Conservation (phyloP, 139 green algal species). For the Chlorella ohadii region DNA sequence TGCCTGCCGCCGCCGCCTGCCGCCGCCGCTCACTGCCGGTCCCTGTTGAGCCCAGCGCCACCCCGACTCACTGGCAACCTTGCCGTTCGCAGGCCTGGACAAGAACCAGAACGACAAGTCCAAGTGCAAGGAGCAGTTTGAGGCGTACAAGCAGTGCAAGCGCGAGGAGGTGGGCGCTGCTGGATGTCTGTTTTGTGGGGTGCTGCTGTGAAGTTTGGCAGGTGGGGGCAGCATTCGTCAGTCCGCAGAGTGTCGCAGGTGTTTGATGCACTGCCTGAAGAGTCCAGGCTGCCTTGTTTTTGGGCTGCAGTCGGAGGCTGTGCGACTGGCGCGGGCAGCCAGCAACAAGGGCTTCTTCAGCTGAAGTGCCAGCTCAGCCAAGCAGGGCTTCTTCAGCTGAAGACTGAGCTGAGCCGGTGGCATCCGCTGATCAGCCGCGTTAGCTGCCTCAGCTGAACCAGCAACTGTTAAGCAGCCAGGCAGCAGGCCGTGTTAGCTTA, state of each 20-base stretch:
- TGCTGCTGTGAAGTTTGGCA: too few relatives aligned
- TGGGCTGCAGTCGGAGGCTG: slow-evolving; percentile 14
- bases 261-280: too few relatives aligned
- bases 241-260: too few relatives aligned
- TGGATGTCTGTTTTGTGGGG: too few relatives aligned
- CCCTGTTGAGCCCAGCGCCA: too few relatives aligned
- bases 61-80: too few relatives aligned
- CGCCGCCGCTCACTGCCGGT: neutral
- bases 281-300: too few relatives aligned
- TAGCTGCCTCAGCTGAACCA: slow-evolving; percentile 1
- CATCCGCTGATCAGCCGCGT: too few relatives aligned
- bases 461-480: neutral
- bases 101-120: slow-evolving; percentile 43
- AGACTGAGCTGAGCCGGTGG: too few relatives aligned
- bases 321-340: neutral
- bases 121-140: slow-evolving; percentile 35
- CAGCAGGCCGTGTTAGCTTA: neutral
- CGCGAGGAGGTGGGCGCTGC: slow-evolving; percentile 28
- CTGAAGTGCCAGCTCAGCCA: too few relatives aligned
- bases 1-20: neutral
- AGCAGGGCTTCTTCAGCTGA: too few relatives aligned
- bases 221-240: too few relatives aligned
- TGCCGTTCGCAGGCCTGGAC: slow-evolving; percentile 51
- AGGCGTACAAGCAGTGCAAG: slow-evolving; percentile 49
- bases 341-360: slow-evolving; percentile 21